Evolutionary conservation across 1,284 basidiomycete species (phyloP).

Genomic region (Trichosporon inkin): DNA sequence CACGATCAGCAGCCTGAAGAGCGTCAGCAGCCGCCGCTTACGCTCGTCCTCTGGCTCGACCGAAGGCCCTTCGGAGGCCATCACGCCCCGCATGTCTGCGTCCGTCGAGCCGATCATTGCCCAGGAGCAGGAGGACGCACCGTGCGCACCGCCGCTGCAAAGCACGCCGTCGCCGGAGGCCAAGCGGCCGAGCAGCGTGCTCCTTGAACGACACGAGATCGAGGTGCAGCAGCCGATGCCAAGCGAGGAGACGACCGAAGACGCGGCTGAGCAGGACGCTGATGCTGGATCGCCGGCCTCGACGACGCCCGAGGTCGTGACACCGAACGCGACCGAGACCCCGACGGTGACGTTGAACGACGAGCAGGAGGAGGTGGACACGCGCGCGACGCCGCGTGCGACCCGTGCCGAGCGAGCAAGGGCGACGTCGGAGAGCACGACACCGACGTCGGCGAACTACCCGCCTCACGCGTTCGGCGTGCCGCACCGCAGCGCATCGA

Average conservation of each 20-base stretch:
- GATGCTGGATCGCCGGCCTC: neutral
- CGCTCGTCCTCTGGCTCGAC: slow-evolving; percentile 36
- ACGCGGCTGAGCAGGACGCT: neutral
- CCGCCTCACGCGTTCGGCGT: neutral
- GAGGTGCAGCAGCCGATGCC: neutral
- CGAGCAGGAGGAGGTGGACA: neutral
- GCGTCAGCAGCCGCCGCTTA: slow-evolving; percentile 13
- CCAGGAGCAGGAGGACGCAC: slow-evolving; percentile 28
- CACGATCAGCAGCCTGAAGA: neutral
- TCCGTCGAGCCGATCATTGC: slow-evolving; percentile 26
- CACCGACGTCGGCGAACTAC: neutral
- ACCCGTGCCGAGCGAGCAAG: neutral
- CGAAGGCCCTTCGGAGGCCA: slow-evolving; percentile 31
- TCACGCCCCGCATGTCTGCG: slow-evolving; percentile 31
- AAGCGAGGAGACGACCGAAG: neutral
- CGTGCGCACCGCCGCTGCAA: neutral
- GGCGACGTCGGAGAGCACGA: slow-evolving; percentile 3
- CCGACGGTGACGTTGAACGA: neutral
- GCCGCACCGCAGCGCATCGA: neutral
- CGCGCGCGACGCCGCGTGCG: neutral
- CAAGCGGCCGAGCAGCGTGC: neutral
- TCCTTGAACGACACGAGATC: neutral
- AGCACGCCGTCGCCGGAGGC: neutral
- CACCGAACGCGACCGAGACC: neutral
- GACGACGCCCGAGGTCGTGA: neutral